These are phyloP conservation scores for Sisymbrium altissimum DNA, from an alignment of 345 rosid genomes.

Conservation along the genomic window DNA sequence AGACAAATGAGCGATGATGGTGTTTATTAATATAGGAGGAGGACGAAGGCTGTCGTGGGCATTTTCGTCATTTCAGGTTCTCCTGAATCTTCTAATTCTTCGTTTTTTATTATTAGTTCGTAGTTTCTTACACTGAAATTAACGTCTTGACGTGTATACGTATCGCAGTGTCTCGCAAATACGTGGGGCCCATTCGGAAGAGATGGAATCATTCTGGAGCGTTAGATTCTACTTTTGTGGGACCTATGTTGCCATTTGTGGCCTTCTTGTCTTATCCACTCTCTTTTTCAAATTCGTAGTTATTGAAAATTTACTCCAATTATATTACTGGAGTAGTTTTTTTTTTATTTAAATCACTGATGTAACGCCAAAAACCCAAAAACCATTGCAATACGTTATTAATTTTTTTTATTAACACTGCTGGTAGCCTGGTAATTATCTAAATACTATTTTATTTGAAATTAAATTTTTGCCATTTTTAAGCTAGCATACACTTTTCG, in stretches of 20 bases:
- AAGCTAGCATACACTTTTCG: conserved; percentile 8
- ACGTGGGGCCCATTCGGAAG: background rate
- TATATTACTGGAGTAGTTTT: background rate
- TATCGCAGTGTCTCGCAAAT: background rate
- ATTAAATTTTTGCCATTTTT: background rate
- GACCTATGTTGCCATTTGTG: conserved; percentile 18
- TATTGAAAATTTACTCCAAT: background rate
- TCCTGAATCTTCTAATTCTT: background rate
- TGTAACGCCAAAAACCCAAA: background rate
- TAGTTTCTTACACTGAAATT: conserved; percentile 24
- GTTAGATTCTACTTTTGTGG: conserved; percentile 23
- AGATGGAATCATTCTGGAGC: conserved; percentile 27
- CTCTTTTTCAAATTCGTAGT: background rate
- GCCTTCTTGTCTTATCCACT: conserved; percentile 25
- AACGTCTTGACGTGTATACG: conserved; percentile 10
- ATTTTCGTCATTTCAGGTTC: conserved; percentile 10
- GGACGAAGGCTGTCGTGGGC: background rate
- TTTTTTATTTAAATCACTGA: background rate
- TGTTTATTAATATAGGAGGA: conserved; percentile 7
- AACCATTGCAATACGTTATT: background rate
- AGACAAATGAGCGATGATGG: conserved; percentile 4
- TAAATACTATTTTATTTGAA: background rate
- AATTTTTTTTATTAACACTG: background rate
- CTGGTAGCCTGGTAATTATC: background rate
- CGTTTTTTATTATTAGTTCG: background rate